Percentiles rank a stretch among this genome's conserved stretches.
phyloP scores from a whole-genome alignment of 371 early-diverging fungal species.

The Mucor sp. region DNA sequence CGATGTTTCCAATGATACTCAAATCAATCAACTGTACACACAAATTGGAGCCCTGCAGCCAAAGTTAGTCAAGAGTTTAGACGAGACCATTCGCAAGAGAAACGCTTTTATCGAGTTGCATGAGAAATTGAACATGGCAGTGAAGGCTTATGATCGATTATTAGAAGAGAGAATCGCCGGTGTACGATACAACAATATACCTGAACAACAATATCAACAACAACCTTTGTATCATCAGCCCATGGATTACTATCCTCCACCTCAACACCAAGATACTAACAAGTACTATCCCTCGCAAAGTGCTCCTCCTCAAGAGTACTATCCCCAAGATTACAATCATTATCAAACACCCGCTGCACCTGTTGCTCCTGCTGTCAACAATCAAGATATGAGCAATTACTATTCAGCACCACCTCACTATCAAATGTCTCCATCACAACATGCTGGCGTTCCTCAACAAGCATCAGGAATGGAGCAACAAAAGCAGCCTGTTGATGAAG shows the following conservation, averaged over 20 bases:
- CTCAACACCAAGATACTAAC: slow-evolving; percentile 5
- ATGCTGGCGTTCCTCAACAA: not conserved
- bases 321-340: slow-evolving; percentile 1
- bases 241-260: slow-evolving; percentile 4
- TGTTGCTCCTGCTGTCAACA: not conserved
- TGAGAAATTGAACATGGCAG: slow-evolving; percentile 79
- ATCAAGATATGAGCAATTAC: slow-evolving; percentile 12
- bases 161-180: slow-evolving; percentile 68
- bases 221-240: slow-evolving; percentile 13
- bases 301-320: slow-evolving; percentile 9
- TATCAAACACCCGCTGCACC: slow-evolving; percentile 6
- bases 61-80: slow-evolving; percentile 67
- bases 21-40: slow-evolving; percentile 67
- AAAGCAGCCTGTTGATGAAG: slow-evolving; percentile 23
- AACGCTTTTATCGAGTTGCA: slow-evolving; percentile 65
- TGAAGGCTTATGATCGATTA: slow-evolving; percentile 82
- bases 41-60: slow-evolving; percentile 75
- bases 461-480: slow-evolving; percentile 5
- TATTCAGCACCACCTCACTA: slow-evolving; percentile 16
- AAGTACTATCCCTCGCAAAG: slow-evolving; percentile 7
- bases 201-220: slow-evolving; percentile 18
- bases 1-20: slow-evolving; percentile 64
- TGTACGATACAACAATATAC: slow-evolving; percentile 11
- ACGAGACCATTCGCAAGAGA: slow-evolving; percentile 67
- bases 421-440: slow-evolving; percentile 6